A percentile compares a stretch with the other conserved stretches of the same genome.
Conservation (phyloP, 208 protist species). For the Leptomonas pyrrhocoris region DNA sequence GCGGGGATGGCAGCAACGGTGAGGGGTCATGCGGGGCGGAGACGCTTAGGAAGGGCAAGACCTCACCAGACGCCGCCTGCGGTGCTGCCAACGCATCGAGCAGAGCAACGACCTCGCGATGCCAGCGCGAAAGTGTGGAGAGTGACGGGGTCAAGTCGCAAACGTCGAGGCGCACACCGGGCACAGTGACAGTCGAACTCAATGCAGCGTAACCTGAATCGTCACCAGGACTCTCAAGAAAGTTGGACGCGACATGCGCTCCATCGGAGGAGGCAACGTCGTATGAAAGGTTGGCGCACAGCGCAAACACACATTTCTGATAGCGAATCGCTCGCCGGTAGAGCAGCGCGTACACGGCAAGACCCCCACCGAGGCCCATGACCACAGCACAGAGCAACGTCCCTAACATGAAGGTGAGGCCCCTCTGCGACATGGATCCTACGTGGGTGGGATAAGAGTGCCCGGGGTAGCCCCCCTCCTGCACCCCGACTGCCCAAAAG, state of each 20-base stretch:
- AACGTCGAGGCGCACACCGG: too few relatives aligned
- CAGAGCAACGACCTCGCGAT: slow-evolving; percentile 18
- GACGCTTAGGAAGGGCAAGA: background rate
- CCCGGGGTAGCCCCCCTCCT: slow-evolving; percentile 10
- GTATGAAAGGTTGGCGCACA: slow-evolving; percentile 18
- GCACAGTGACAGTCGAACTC: too few relatives aligned
- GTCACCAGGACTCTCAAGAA: background rate
- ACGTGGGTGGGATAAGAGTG: background rate
- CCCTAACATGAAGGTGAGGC: slow-evolving; percentile 28
- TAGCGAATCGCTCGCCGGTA: slow-evolving; percentile 23
- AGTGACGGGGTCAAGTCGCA: background rate
- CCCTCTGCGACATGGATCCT: slow-evolving; percentile 21
- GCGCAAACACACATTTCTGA: slow-evolving; percentile 20
- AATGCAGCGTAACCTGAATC: too few relatives aligned
- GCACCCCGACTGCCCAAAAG: slow-evolving; percentile 40
- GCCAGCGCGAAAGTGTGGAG: slow-evolving; percentile 7
- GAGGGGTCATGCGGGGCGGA: background rate
- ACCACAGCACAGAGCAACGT: slow-evolving; percentile 13
- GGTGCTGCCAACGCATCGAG: slow-evolving; percentile 3
- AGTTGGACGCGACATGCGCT: background rate
- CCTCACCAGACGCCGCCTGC: background rate
- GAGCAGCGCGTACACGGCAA: slow-evolving; percentile 6
- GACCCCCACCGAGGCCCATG: slow-evolving; percentile 20
- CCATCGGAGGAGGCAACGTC: background rate
- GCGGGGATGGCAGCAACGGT: background rate